Conservation (phyloP, 352 stramenopile genomes). For the Phytophthora hybrid region DNA sequence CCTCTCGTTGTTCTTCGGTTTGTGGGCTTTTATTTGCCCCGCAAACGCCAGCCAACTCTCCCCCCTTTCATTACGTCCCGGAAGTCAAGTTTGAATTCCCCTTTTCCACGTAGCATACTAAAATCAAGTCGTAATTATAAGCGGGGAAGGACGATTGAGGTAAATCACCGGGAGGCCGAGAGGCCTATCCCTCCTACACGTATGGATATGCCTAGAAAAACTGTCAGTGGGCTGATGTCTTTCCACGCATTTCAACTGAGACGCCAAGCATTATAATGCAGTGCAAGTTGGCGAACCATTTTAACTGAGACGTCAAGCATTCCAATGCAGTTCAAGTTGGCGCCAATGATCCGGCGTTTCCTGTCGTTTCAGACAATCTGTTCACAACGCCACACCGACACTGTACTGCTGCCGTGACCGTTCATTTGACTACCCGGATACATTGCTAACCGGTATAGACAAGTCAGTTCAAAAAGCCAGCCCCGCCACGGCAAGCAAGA, state of each 20-base stretch:
- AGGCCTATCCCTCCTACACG: constrained; percentile 18
- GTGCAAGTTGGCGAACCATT: neutral
- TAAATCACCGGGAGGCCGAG: constrained; percentile 3
- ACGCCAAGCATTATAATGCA: neutral
- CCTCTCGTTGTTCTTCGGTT: constrained; percentile 52
- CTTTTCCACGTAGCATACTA: constrained; percentile 22
- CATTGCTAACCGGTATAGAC: constrained; percentile 27
- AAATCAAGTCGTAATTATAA: constrained; percentile 16
- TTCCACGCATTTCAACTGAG: neutral
- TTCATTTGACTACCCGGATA: constrained; percentile 25
- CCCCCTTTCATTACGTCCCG: constrained; percentile 7
- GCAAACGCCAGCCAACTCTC: constrained; percentile 33
- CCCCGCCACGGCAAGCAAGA: neutral
- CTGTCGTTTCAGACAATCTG: constrained; percentile 8
- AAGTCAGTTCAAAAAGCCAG: constrained; percentile 33
- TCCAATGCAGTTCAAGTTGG: neutral
- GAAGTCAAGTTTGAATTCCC: constrained; percentile 16
- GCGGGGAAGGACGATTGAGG: constrained; percentile 3
- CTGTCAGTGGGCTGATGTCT: neutral
- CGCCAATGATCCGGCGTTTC: constrained; percentile 7
- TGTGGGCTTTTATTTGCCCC: constrained; percentile 32
- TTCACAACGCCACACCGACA: constrained; percentile 25
- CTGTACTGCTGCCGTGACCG: constrained; percentile 8
- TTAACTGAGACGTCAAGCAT: neutral
- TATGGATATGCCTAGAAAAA: constrained; percentile 5